Evolutionary conservation across 2,329 filamentous ascomycete species (phyloP).

Genomic region (Cladosporium sp.): DNA sequence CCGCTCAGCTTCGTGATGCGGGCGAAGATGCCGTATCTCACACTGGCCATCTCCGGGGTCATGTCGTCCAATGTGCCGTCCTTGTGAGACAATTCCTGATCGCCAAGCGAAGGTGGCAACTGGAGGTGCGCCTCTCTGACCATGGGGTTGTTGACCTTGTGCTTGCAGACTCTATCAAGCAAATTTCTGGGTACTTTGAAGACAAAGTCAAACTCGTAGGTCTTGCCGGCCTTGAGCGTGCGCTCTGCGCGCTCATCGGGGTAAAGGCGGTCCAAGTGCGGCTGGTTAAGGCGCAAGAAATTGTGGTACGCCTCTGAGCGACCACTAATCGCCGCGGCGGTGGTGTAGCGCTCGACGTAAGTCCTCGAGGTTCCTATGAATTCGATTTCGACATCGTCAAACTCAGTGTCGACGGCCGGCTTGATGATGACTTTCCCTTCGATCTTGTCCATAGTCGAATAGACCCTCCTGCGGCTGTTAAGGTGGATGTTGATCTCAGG

Average conservation of each 20-base stretch:
- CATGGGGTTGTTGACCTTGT: conserved; percentile 47
- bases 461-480: conserved; percentile 39
- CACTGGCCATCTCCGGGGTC: conserved; percentile 58
- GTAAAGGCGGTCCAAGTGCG: conserved; percentile 50
- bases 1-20: conserved; percentile 36
- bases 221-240: conserved; percentile 50
- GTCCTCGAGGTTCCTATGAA: conserved; percentile 53
- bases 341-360: conserved; percentile 52
- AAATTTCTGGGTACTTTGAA: conserved; percentile 60
- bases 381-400: conserved; percentile 56
- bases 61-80: conserved; percentile 53
- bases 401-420: conserved; percentile 48
- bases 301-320: conserved; percentile 55
- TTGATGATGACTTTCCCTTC: conserved; percentile 51
- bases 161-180: conserved; percentile 56
- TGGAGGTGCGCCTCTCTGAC: conserved; percentile 54
- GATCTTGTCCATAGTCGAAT: conserved; percentile 55
- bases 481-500: conserved; percentile 43
- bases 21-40: conserved; percentile 52
- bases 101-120: conserved; percentile 60
- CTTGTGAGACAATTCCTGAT: conserved; percentile 48
- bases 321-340: conserved; percentile 49
- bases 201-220: conserved; percentile 58
- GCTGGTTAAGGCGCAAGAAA: conserved; percentile 60
- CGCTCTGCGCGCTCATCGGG: conserved; percentile 39